A percentile compares a stretch with the other conserved stretches of the same genome.
phyloP scores from a whole-genome alignment of 164 flowering plant genomes.

The Dillenia suffruticosa region DNA sequence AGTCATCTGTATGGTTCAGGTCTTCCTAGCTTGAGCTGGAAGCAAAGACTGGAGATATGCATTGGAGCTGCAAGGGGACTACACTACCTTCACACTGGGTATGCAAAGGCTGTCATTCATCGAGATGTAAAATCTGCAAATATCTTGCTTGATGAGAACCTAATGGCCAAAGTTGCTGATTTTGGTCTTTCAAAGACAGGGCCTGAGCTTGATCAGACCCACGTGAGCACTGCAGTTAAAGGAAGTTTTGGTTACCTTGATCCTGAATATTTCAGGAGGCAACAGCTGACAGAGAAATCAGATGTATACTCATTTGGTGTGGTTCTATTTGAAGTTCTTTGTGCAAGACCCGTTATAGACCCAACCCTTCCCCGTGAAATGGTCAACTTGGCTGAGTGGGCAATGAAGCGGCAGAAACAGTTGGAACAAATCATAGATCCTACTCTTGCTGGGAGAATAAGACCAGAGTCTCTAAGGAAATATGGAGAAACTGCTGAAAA shows the following conservation, averaged over 20 bases:
- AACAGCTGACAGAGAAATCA: conserved; percentile 77
- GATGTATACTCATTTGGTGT: conserved; percentile 92
- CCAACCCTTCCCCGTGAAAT: conserved; percentile 69
- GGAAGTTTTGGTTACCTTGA: conserved; percentile 89
- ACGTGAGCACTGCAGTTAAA: conserved; percentile 84
- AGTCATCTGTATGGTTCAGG: conserved; percentile 70
- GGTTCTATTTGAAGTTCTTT: conserved; percentile 72
- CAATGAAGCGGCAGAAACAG: conserved; percentile 70
- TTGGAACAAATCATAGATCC: conserved; percentile 64
- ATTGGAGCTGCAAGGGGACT: conserved; percentile 87
- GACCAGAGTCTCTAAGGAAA: conserved; percentile 64
- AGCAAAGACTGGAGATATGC: conserved; percentile 72
- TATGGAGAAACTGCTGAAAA: conserved; percentile 82
- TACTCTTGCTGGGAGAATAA: conserved; percentile 47
- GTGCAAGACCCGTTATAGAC: conserved; percentile 78
- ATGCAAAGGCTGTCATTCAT: conserved; percentile 64
- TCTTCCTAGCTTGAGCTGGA: conserved; percentile 60
- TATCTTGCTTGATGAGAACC: conserved; percentile 72
- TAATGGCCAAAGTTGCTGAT: conserved; percentile 84
- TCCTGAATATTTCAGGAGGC: conserved; percentile 82
- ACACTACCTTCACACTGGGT: conserved; percentile 88
- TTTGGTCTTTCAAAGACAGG: conserved; percentile 85
- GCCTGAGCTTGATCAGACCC: conserved; percentile 77
- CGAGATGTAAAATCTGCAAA: conserved; percentile 91
- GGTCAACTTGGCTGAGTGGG: conserved; percentile 84